phyloP scores from a whole-genome alignment of 108 stramenopile genomes.

The Skeletonema grethae region DNA sequence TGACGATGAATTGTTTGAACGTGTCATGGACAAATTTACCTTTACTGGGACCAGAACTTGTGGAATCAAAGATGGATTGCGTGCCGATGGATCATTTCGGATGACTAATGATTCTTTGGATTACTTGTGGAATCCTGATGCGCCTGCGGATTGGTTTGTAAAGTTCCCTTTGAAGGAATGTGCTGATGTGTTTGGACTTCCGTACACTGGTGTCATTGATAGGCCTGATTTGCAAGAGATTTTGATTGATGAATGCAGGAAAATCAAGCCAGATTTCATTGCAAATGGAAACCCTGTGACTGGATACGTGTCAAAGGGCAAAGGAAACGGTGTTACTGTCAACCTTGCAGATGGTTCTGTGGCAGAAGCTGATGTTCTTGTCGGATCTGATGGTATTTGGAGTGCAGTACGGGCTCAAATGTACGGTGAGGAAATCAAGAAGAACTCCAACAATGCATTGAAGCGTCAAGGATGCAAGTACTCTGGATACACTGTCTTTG shows the following conservation, averaged over 20 bases:
- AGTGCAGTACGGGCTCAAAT: conserved; percentile 92
- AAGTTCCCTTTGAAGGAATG: conserved; percentile 93
- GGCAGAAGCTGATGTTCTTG: conserved; percentile 86
- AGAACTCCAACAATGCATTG: conserved; percentile 50
- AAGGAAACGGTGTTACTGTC: conserved; percentile 83
- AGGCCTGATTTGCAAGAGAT: conserved; percentile 97
- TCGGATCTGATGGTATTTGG: conserved; percentile 98
- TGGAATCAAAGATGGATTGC: conserved; percentile 96
- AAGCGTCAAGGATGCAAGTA: conserved; percentile 89
- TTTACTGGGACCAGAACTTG: conserved; percentile 94
- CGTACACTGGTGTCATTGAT: conserved; percentile 95
- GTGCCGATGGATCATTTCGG: conserved; percentile 84
- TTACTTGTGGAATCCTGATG: conserved; percentile 81
- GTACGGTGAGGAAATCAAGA: conserved; percentile 91
- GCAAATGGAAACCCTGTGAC: conserved; percentile 80
- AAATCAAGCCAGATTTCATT: conserved; percentile 83
- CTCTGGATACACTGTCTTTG: conserved; percentile 97
- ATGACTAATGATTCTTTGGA: conserved; percentile 87
- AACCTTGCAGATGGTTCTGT: conserved; percentile 77
- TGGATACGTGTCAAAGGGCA: conserved; percentile 72
- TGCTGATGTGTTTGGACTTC: conserved; percentile 79
- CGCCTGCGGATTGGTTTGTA: conserved; percentile 95
- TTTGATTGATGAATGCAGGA: conserved; percentile 91
- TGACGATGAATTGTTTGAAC: conserved; percentile 85
- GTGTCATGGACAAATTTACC: conserved; percentile 96